A percentile compares a stretch with the other conserved stretches of the same genome.
These are phyloP conservation scores for Suillus tomentosus DNA, from an alignment of 768 basidiomycete genomes.

Conservation along the genomic window DNA sequence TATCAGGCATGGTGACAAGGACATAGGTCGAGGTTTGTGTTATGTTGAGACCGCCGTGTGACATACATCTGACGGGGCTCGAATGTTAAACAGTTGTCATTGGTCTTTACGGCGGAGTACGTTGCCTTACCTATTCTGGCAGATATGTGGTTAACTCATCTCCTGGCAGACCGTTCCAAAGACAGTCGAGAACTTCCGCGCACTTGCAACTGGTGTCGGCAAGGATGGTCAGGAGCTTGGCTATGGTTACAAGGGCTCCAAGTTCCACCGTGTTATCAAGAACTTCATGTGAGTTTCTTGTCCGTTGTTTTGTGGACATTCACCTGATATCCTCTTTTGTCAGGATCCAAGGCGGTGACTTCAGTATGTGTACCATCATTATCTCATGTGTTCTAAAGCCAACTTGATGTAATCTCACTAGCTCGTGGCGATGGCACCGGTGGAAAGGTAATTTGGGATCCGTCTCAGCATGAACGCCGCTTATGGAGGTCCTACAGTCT, in stretches of 20 bases:
- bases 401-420: slow-evolving; percentile 31
- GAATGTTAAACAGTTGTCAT: slow-evolving; percentile 59
- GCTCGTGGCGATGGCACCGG: slow-evolving; percentile 88
- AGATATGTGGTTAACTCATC: slow-evolving; percentile 1
- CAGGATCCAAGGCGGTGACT: slow-evolving; percentile 98
- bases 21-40: slow-evolving; percentile 74
- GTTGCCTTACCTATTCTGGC: slow-evolving; percentile 19
- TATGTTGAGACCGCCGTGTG: neutral
- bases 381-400: slow-evolving; percentile 20
- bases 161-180: slow-evolving; percentile 82
- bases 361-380: slow-evolving; percentile 60
- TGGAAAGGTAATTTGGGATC: slow-evolving; percentile 62
- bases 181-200: slow-evolving; percentile 97
- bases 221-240: slow-evolving; percentile 68
- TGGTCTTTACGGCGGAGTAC: slow-evolving; percentile 88
- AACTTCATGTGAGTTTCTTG: slow-evolving; percentile 72
- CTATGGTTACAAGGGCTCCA: slow-evolving; percentile 92
- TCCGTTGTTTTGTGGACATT: slow-evolving; percentile 1
- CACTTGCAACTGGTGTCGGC: slow-evolving; percentile 80
- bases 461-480: neutral
- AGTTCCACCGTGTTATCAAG: slow-evolving; percentile 96
- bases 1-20: slow-evolving; percentile 87
- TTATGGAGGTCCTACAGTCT: slow-evolving; percentile 47
- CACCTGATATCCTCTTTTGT: slow-evolving; percentile 9
- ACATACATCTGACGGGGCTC: slow-evolving; percentile 10